These are phyloP conservation scores for Acacia pycnantha DNA, from an alignment of 331 rosid genomes.

Conservation along the genomic window DNA sequence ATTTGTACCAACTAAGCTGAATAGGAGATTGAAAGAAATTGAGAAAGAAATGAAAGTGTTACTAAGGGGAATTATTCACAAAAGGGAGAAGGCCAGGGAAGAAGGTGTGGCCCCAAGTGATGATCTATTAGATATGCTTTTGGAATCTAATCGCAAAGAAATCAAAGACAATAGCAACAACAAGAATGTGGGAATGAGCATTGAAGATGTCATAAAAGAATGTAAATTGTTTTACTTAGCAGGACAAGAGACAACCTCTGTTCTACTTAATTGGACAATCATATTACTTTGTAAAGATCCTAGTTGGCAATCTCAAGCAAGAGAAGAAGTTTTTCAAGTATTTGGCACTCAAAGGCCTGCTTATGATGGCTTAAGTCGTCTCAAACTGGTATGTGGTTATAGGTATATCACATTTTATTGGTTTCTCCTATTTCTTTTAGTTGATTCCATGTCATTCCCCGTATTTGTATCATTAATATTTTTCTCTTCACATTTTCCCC, in stretches of 20 bases:
- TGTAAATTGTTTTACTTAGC: constrained; percentile 41
- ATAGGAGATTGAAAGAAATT: constrained; percentile 34
- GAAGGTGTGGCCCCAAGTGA: constrained; percentile 8
- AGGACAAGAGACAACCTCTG: constrained; percentile 44
- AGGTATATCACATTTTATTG: not conserved
- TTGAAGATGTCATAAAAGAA: constrained; percentile 40
- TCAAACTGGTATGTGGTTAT: constrained; percentile 3
- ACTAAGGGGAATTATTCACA: constrained; percentile 27
- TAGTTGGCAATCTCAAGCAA: constrained; percentile 33
- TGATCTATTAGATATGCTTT: constrained; percentile 31
- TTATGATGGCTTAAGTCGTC: constrained; percentile 24
- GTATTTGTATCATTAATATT: not conserved
- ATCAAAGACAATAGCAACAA: constrained; percentile 32
- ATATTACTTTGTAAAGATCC: constrained; percentile 26
- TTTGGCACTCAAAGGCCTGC: constrained; percentile 32
- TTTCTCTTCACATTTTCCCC: not conserved
- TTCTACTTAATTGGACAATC: constrained; percentile 37
- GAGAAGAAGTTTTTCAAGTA: constrained; percentile 31
- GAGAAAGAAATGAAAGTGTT: constrained; percentile 12
- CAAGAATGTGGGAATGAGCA: constrained; percentile 34
- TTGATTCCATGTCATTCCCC: not conserved
- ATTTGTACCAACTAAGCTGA: constrained; percentile 31
- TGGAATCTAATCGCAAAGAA: constrained; percentile 39
- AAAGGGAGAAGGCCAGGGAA: constrained; percentile 36
- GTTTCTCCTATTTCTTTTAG: not conserved